phyloP scores from a whole-genome alignment of 2,329 filamentous ascomycete genomes.

The Hortaea sp. region DNA sequence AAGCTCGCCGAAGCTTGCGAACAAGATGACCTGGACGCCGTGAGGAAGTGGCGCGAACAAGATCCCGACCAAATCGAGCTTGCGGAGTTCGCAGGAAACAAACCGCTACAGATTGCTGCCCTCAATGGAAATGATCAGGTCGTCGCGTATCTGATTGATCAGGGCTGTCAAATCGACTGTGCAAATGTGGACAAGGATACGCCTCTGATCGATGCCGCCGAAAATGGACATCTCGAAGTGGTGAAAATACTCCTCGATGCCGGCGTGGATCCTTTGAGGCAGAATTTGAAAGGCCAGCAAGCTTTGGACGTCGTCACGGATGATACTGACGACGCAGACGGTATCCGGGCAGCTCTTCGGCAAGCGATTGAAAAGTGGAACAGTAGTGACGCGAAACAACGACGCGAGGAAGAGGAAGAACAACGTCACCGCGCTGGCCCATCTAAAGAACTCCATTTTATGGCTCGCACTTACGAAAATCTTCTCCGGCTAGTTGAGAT shows the following conservation, averaged over 20 bases:
- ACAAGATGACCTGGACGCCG: conserved; percentile 68
- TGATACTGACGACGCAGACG: conserved; percentile 69
- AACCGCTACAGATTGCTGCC: conserved; percentile 84
- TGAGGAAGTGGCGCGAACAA: conserved; percentile 64
- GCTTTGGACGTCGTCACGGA: conserved; percentile 74
- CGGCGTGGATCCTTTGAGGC: conserved; percentile 82
- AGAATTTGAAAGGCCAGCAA: conserved; percentile 81
- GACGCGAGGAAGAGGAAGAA: conserved; percentile 43
- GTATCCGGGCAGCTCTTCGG: conserved; percentile 44
- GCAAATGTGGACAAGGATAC: conserved; percentile 72
- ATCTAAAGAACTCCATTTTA: conserved; percentile 36
- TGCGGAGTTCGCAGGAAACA: conserved; percentile 91
- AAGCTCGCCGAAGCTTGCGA: conserved; percentile 83
- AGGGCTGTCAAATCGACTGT: conserved; percentile 74
- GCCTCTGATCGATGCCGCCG: conserved; percentile 87
- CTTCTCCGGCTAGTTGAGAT: conserved; percentile 38
- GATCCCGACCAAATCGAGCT: conserved; percentile 81
- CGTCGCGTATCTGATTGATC: conserved; percentile 74
- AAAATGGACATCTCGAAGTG: conserved; percentile 85
- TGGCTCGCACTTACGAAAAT: conserved; percentile 40
- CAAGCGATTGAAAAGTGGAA: conserved; percentile 37
- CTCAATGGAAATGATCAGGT: conserved; percentile 79
- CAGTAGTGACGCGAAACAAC: conserved; percentile 31
- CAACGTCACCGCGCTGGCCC: conserved; percentile 28
- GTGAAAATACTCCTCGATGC: conserved; percentile 74